These are phyloP conservation scores for Tylopilus subfusipes DNA, from an alignment of 768 basidiomycete species.

Conservation along the genomic window DNA sequence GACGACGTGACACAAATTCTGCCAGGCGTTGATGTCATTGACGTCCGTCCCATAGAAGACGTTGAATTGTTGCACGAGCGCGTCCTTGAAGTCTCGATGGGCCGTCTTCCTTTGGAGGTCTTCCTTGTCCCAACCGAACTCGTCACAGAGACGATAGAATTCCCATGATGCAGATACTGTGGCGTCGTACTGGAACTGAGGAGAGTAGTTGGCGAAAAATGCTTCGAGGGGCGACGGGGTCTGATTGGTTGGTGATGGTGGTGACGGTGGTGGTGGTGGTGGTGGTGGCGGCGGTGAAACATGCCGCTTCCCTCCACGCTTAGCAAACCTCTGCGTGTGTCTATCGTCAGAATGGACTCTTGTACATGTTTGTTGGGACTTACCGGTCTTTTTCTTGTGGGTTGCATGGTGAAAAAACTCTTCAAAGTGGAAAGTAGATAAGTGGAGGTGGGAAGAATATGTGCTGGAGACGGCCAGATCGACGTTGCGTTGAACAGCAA, in stretches of 20 bases:
- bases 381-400: neutral
- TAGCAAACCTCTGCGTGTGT: neutral
- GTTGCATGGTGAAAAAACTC: neutral
- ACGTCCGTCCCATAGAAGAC: neutral
- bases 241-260: neutral
- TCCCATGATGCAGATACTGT: conserved; percentile 9
- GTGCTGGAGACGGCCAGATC: too few species aligned
- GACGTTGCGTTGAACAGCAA: too few species aligned
- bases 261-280: too few species aligned
- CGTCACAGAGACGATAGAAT: conserved; percentile 16
- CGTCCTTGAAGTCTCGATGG: neutral
- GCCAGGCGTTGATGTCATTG: neutral
- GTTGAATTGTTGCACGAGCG: neutral
- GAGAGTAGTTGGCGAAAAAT: conserved; percentile 3
- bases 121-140: conserved; percentile 4
- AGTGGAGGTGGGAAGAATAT: too few species aligned
- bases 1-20: neutral
- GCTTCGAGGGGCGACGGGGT: neutral
- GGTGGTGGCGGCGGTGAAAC: neutral
- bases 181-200: neutral
- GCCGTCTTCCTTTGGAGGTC: neutral
- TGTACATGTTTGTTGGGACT: neutral
- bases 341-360: neutral
- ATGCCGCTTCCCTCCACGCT: neutral
- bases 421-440: too few species aligned